phyloP scores from a whole-genome alignment of 768 basidiomycete species.

The Phlebiopsis gigantea region DNA sequence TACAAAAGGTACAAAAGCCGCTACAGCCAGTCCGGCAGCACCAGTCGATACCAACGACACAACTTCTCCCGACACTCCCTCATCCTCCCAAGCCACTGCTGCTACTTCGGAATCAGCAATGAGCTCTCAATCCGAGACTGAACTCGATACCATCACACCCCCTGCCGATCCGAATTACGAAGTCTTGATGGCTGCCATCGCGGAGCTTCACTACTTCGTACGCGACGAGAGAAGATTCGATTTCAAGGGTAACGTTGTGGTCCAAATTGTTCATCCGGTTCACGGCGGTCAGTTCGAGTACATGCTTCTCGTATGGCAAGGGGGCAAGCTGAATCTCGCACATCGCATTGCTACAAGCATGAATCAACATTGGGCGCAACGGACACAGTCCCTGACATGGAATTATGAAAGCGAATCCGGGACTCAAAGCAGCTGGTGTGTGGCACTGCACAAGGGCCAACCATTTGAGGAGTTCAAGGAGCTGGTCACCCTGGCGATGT shows the following conservation, averaged over 20 bases:
- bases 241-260: conserved; percentile 48
- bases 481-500: conserved; percentile 64
- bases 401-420: conserved; percentile 59
- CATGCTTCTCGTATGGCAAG: conserved; percentile 52
- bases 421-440: conserved; percentile 72
- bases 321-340: conserved; percentile 45
- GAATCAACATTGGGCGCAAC: conserved; percentile 64
- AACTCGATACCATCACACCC: background rate
- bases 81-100: conserved; percentile 13
- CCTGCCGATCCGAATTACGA: background rate
- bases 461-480: conserved; percentile 55
- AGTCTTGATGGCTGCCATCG: conserved; percentile 36
- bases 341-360: conserved; percentile 64
- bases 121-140: conserved; percentile 7
- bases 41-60: background rate
- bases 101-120: conserved; percentile 3
- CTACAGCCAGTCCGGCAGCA: background rate
- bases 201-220: conserved; percentile 63
- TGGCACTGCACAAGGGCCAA: conserved; percentile 57
- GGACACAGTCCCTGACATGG: conserved; percentile 80
- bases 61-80: background rate
- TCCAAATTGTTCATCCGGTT: conserved; percentile 42
- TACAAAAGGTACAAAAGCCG: conserved; percentile 1
- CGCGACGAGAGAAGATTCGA: conserved; percentile 41
- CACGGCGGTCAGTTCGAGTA: conserved; percentile 44